phyloP scores from a whole-genome alignment of 163 green algal species.

The Volvox carteri region DNA sequence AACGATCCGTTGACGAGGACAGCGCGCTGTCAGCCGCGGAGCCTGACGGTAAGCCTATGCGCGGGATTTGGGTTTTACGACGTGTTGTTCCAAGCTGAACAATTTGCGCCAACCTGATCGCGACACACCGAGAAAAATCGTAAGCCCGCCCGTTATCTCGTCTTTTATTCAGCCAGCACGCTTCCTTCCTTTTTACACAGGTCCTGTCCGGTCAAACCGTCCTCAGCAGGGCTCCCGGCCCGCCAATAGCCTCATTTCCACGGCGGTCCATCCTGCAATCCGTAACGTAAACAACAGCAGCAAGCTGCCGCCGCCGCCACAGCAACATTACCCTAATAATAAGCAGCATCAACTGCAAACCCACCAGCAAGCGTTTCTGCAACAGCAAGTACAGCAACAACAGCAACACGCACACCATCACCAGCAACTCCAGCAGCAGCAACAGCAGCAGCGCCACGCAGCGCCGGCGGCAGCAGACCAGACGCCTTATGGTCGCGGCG shows the following conservation, averaged over 20 bases:
- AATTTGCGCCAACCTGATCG: too few species aligned
- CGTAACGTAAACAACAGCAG: background rate
- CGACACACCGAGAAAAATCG: too few species aligned
- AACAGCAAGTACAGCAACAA: background rate
- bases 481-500: background rate
- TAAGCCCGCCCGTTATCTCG: too few species aligned
- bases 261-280: constrained; percentile 61
- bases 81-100: too few species aligned
- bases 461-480: background rate
- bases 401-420: background rate
- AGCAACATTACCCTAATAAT: background rate
- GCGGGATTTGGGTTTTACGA: too few species aligned
- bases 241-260: constrained; percentile 72
- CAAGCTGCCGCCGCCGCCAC: background rate
- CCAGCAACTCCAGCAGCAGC: constrained; percentile 7
- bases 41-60: constrained; percentile 56
- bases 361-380: background rate
- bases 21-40: constrained; percentile 71
- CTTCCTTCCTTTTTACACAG: too few species aligned
- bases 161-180: too few species aligned
- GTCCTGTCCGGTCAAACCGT: constrained; percentile 44
- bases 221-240: constrained; percentile 43
- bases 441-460: constrained; percentile 3
- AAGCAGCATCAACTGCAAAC: constrained; percentile 11
- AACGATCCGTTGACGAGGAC: constrained; percentile 68